Base-by-base conservation (phyloP, 2,329 filamentous ascomycete species). In the Lasiodiplodia hormozganensis region DNA sequence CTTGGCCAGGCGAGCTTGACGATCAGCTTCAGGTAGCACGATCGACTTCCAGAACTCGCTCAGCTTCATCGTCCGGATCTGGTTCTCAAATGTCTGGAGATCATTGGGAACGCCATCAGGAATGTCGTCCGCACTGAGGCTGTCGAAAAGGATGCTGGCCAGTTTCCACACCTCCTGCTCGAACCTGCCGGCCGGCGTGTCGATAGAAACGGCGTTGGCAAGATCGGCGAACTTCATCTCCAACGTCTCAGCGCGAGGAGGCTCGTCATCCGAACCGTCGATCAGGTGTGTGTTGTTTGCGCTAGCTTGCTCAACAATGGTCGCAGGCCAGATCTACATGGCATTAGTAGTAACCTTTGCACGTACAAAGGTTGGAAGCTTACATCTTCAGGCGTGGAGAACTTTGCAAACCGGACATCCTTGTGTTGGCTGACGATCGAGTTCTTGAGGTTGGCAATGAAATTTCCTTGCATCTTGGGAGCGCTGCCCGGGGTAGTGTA, bases 101-200 rank as follows among this genome's bases (percentile, higher is more conserved):
- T 82, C 82, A 6, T 75, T 72, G 12, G 77, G 73, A 2, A 76
- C 67, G 4, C 75, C 72, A 53, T 76, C 72, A 25, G 69, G 64
- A 12, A 89, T 84, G 72, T 97, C 94, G 1, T 47, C n/a, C 2
- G 52, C 51, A 36, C n/a, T 54, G 2, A 54, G 31, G 47, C 56
- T 49, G 47, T 62, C 66, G 75, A 97, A 99, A 3, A 99, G 85
- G 47, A 97, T 90, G 68, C 92, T 92, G 1, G 93, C 90, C 43
- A 99, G 84, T 70, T 93, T 87, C 96, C 96, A 99, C 0, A 96
- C 89, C 16, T 89, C 84, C 74, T 89, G 88, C 79, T 96, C 93
- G 68, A 93, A 88, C 23, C 70, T 69, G 16, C 81, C 80, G 66
- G 76, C 76, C 3, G 74, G 70, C 6, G 79, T 80, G 38, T 77